Percentiles rank a stretch among this genome's conserved stretches.
These are phyloP conservation scores for Gyrodon lividus DNA, from an alignment of 768 basidiomycete species.

Conservation along the genomic window DNA sequence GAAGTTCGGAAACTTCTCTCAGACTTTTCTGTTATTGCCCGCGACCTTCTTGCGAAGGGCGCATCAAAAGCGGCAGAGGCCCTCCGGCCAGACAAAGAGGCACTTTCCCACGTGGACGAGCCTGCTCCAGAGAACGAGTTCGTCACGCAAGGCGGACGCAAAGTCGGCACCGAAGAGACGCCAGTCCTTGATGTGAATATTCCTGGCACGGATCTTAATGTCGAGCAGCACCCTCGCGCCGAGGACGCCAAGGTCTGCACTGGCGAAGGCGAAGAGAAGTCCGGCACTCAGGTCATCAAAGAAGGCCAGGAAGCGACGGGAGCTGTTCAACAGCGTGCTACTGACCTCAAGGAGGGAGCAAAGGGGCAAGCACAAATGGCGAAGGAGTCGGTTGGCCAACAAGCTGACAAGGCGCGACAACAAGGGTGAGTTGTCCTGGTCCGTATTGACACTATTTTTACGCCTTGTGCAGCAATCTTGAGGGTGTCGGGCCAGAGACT, in stretches of 20 bases:
- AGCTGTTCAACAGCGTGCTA: conserved; percentile 8
- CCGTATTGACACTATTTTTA: neutral
- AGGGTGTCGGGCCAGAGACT: conserved; percentile 16
- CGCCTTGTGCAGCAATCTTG: conserved; percentile 15
- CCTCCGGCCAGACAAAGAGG: conserved; percentile 65
- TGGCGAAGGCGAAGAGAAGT: conserved; percentile 34
- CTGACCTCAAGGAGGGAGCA: conserved; percentile 3
- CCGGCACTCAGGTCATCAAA: conserved; percentile 23
- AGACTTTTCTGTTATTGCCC: conserved; percentile 74
- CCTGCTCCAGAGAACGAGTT: conserved; percentile 69
- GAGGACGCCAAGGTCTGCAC: conserved; percentile 38
- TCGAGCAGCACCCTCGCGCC: conserved; percentile 52
- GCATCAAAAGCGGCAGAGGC: conserved; percentile 67
- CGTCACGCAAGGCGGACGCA: conserved; percentile 43
- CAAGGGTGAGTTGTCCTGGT: conserved; percentile 14
- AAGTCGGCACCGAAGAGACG: conserved; percentile 44
- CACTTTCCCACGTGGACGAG: conserved; percentile 64
- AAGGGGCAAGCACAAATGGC: conserved; percentile 9
- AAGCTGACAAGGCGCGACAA: neutral
- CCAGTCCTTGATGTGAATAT: conserved; percentile 48
- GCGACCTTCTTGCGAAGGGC: conserved; percentile 78
- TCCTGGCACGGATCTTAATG: conserved; percentile 42
- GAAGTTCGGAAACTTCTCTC: conserved; percentile 87
- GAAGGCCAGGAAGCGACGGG: conserved; percentile 17
- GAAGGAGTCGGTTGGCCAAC: conserved; percentile 5